phyloP scores from a whole-genome alignment of 2,329 filamentous ascomycete genomes.

The Paraphoma sp. region DNA sequence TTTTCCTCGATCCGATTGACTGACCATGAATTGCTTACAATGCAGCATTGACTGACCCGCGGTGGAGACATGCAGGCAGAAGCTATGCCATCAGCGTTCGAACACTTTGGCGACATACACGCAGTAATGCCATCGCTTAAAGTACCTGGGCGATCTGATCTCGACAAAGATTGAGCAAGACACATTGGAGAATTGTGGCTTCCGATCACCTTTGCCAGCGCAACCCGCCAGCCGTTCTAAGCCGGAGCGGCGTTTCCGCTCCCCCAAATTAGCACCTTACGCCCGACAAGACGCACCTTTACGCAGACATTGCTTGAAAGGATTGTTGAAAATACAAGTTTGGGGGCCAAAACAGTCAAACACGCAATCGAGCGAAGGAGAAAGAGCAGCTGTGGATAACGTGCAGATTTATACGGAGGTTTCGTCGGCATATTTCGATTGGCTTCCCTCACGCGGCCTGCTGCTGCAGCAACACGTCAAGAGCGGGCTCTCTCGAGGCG shows the following conservation, averaged over 20 bases:
- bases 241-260: slow-evolving; percentile 17
- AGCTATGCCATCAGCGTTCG: slow-evolving; percentile 19
- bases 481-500: slow-evolving; percentile 30
- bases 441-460: slow-evolving; percentile 38
- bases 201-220: background rate
- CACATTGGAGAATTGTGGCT: slow-evolving; percentile 1
- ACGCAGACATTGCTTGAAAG: slow-evolving; percentile 17
- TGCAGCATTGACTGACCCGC: slow-evolving; percentile 25
- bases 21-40: slow-evolving; percentile 25
- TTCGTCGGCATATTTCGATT: slow-evolving; percentile 43
- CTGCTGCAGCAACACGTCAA: slow-evolving; percentile 48
- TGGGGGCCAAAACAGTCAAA: slow-evolving; percentile 40
- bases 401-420: slow-evolving; percentile 40
- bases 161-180: slow-evolving; percentile 1
- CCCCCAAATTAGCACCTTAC: slow-evolving; percentile 11
- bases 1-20: slow-evolving; percentile 1
- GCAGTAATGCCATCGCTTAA: slow-evolving; percentile 20
- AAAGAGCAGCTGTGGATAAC: slow-evolving; percentile 37
- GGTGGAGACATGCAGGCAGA: slow-evolving; percentile 28
- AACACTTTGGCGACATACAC: slow-evolving; percentile 18
- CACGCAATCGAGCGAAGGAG: slow-evolving; percentile 29
- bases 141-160: slow-evolving; percentile 7
- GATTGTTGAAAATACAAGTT: slow-evolving; percentile 16
- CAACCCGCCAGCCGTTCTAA: slow-evolving; percentile 2
- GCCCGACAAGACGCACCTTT: slow-evolving; percentile 15